Evolutionary conservation across 23 red algal species (phyloP).

Genomic region (Gracilaria gracilis): DNA sequence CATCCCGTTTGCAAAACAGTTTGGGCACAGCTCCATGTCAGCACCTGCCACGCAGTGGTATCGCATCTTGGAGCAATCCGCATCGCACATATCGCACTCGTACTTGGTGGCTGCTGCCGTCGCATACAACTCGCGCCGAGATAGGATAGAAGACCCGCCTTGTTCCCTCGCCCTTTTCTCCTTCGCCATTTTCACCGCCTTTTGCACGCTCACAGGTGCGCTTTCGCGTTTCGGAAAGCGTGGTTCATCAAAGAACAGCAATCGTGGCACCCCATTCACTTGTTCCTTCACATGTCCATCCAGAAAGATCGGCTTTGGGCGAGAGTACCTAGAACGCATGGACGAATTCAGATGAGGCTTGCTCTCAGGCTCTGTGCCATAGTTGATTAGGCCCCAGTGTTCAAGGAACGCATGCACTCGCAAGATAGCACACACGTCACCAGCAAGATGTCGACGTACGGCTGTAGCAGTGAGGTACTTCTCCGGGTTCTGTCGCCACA

Average conservation of each 20-base stretch:
- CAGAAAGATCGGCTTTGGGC: conserved; percentile 51
- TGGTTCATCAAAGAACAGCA: conserved; percentile 93
- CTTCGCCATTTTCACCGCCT: conserved; percentile 52
- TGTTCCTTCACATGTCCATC: conserved; percentile 56
- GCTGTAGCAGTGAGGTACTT: conserved; percentile 91
- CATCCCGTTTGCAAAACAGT: conserved; percentile 81
- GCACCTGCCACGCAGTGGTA: conserved; percentile 84
- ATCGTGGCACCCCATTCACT: conserved; percentile 70
- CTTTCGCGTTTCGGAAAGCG: conserved; percentile 49
- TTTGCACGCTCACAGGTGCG: conserved; percentile 40
- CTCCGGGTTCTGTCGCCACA: conserved; percentile 84
- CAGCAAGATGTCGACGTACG: conserved; percentile 84
- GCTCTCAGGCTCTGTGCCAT: conserved; percentile 83
- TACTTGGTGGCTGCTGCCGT: conserved; percentile 92
- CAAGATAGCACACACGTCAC: conserved; percentile 93
- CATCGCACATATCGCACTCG: conserved; percentile 88
- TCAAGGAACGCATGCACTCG: conserved; percentile 97
- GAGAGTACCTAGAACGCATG: conserved; percentile 32
- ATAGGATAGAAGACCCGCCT: conserved; percentile 47
- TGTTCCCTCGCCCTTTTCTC: conserved; percentile 42
- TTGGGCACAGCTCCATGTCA: conserved; percentile 95
- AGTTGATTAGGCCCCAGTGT: conserved; percentile 99
- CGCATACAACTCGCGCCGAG: conserved; percentile 86
- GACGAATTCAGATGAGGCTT: conserved; percentile 69
- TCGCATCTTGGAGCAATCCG: conserved; percentile 87